Base-by-base conservation (phyloP, 2,329 filamentous ascomycete species). In the Fusarium tjaetaba region DNA sequence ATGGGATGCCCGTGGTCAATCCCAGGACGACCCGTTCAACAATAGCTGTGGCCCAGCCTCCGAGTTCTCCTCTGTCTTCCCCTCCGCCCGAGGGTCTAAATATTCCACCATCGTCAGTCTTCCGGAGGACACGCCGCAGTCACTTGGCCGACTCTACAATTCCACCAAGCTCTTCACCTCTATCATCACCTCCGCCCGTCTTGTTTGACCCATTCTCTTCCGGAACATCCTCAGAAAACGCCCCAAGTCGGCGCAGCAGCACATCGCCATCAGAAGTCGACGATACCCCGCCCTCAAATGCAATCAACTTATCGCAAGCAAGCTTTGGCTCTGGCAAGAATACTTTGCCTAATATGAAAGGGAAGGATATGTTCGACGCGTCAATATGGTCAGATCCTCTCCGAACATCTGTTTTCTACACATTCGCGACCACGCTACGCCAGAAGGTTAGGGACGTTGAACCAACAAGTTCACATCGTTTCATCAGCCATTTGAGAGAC, bases 391-490 rank as follows among this genome's bases (percentile, higher is more conserved):
- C 89, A 1, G 91, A 93, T 76, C 89, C 91, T 0, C 80, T 90
- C 22, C 89, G 90, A 51, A 94, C 92, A 1, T 91, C 90, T 0
- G 89, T 93, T 15, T 93, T 94, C 71, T 93, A 93, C 77, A 91
- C 88, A 16, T 94, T 94, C 76, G 89, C 91, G 41, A 92, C 92
- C 0, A 91, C 89, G 0, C 81, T 94, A 10, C 86, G 92, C 34
- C 87, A 92, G 71, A 92, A 89, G 62, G 88, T 92, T 22, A 86
- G 84, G 43, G 86, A 88, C n/a, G 90, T 92, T 15, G 82, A 87
- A 59, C 91, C 91, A 0, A 93, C 91, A 3, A 84, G 85, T 24
- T 92, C 90, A 3, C 92, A 94, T 81, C 88, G 88, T 62, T 93
- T 94, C 78, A 91, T 94, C 73, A 87, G 88, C 48, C 88, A 90